Evolutionary conservation across 768 basidiomycete genomes (phyloP).

Genomic region (Punctularia strigosozonata): DNA sequence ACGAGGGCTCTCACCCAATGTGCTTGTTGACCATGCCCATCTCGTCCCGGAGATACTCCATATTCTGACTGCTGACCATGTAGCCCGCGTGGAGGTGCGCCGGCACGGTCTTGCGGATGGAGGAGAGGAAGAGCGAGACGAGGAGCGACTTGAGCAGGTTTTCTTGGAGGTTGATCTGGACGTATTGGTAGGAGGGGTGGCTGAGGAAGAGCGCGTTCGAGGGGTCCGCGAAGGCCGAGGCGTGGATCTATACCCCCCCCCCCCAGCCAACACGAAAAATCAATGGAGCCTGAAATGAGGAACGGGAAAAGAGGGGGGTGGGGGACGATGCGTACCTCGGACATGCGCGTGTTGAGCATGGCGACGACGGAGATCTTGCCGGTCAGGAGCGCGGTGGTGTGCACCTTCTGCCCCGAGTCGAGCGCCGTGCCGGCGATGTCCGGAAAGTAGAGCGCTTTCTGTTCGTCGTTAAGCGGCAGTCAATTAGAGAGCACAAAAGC

Average conservation of each 20-base stretch:
- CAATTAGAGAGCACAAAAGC: not conserved
- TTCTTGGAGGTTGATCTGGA: slow-evolving; percentile 90
- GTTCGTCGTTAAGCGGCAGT: slow-evolving; percentile 1
- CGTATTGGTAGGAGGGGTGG: slow-evolving; percentile 55
- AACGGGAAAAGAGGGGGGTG: not conserved
- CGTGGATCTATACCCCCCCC: slow-evolving; percentile 58
- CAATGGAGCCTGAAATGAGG: slow-evolving; percentile 1
- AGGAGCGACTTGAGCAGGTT: slow-evolving; percentile 88
- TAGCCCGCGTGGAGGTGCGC: slow-evolving; percentile 55
- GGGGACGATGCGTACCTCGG: slow-evolving; percentile 47
- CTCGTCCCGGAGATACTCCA: slow-evolving; percentile 78
- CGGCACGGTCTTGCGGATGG: slow-evolving; percentile 59
- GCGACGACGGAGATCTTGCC: slow-evolving; percentile 72
- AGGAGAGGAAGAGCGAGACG: slow-evolving; percentile 72
- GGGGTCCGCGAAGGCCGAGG: slow-evolving; percentile 52
- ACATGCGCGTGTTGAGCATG: slow-evolving; percentile 78
- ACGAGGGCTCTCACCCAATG: too few species aligned
- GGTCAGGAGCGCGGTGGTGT: slow-evolving; percentile 68
- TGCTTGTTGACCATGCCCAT: slow-evolving; percentile 84
- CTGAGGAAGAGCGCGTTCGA: slow-evolving; percentile 37
- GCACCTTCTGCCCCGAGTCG: slow-evolving; percentile 36
- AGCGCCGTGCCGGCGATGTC: slow-evolving; percentile 70
- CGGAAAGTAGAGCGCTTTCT: slow-evolving; percentile 92
- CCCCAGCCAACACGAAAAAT: too few species aligned
- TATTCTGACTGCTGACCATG: slow-evolving; percentile 69